These are phyloP conservation scores for Prunus dulcis DNA, from an alignment of 306 rosid genomes.

Conservation along the genomic window DNA sequence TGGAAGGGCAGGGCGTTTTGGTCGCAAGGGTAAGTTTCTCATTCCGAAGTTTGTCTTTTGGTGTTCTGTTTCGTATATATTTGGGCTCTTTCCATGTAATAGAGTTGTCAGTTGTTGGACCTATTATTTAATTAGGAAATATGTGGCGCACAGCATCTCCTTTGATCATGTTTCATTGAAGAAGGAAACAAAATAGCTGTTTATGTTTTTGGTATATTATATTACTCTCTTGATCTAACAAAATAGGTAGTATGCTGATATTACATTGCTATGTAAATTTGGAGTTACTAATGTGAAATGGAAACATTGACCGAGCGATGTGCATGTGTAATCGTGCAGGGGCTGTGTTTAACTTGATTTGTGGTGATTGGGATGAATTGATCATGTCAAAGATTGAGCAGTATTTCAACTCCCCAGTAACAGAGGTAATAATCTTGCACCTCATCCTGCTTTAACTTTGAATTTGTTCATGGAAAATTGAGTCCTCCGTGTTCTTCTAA, in stretches of 20 bases:
- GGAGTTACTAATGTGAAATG: not conserved
- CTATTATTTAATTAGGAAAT: not conserved
- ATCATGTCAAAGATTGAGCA: constrained; percentile 30
- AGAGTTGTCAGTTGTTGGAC: not conserved
- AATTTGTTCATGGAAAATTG: not conserved
- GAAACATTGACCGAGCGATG: not conserved
- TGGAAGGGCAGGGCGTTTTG: constrained; percentile 92
- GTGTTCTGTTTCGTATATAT: not conserved
- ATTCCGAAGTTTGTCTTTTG: not conserved
- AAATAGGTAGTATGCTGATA: not conserved
- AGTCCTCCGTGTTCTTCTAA: no score
- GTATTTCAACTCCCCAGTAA: constrained; percentile 15
- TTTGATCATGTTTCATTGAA: not conserved
- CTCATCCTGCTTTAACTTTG: not conserved
- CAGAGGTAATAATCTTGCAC: constrained; percentile 19
- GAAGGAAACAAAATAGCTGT: not conserved
- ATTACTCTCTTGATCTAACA: not conserved
- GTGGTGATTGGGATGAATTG: constrained; percentile 14
- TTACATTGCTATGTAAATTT: not conserved
- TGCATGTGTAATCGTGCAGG: constrained; percentile 17
- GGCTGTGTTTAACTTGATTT: constrained; percentile 23
- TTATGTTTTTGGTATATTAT: not conserved
- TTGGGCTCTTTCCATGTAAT: not conserved
- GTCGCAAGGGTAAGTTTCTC: constrained; percentile 70
- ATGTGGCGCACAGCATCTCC: not conserved